Evolutionary conservation across 2,329 filamentous ascomycete genomes (phyloP), one percentile per base, ranked within the genome.

Genomic region (Aspergillus proliferans): DNA sequence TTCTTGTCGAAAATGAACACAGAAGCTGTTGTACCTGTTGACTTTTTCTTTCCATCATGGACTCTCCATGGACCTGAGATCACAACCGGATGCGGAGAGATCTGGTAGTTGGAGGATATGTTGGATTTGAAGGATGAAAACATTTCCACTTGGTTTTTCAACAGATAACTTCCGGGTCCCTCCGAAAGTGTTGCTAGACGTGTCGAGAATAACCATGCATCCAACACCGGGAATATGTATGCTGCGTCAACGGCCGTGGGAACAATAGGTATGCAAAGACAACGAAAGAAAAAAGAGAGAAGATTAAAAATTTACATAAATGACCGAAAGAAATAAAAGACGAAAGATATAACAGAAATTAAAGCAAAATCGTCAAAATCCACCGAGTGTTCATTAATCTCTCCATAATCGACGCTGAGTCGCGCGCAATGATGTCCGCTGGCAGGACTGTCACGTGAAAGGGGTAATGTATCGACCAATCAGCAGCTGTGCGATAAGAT

Each of bases 41-140:
- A 89, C 73, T 96, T 97, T 74, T 94, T 94, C 76, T 95, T 97
- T 51, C 88, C 91, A 73, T 96, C 91, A 78, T 92, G 92, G 63
- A 98, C 93, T 75, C 90, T 95, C 93, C 93, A 98, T 50, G 91
- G 88, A 15, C 93, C 93, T 14, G 91, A 88, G 46, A 83, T 83
- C 46, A 89, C 87, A n/a, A 83, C 85, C 9, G 87, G 81, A 51
- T 82, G 83, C 22, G 84, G 78, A 19, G 88, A 85, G 57, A 97
- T 78, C 58, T 86, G 83, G 72, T 98, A 98, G 73, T 95, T 94
- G 65, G 86, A 84, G 51, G 84, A 85, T 73, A 98, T 97, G 72
- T 96, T 95, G 52, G 87, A 92, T 56, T 85, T 86, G 69, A 97
- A 92, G 55, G 92, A 94, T 65, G 89, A 88, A 72, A 96, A 95